Conservation (phyloP, 2,329 filamentous ascomycete species). For the Aaosphaeria pasadenensis region DNA sequence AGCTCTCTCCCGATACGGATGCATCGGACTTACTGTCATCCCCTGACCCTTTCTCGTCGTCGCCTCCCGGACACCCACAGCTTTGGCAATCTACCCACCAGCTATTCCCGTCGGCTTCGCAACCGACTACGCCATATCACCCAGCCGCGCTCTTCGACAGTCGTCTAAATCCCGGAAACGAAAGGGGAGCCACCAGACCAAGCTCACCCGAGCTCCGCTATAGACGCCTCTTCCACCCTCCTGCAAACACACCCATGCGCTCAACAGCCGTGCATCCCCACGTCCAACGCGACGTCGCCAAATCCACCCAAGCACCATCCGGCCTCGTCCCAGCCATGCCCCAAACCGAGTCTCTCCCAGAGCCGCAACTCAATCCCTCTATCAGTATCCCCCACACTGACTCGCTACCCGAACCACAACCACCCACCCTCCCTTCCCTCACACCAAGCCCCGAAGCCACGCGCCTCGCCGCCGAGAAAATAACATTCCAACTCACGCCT, state of each 20-base stretch:
- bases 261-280: slow-evolving; percentile 2
- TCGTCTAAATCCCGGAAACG: slow-evolving; percentile 23
- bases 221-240: slow-evolving; percentile 41
- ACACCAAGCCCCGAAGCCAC: slow-evolving; percentile 6
- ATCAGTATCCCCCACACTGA: background rate
- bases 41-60: slow-evolving; percentile 27
- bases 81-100: slow-evolving; percentile 25
- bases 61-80: slow-evolving; percentile 14
- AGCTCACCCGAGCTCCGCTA: slow-evolving; percentile 41
- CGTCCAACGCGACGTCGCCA: slow-evolving; percentile 6
- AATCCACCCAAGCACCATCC: slow-evolving; percentile 3
- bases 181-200: slow-evolving; percentile 17
- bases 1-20: slow-evolving; percentile 27
- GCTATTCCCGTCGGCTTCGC: slow-evolving; percentile 24
- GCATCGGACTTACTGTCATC: slow-evolving; percentile 30
- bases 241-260: slow-evolving; percentile 1
- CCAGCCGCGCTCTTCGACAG: slow-evolving; percentile 12
- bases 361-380: slow-evolving; percentile 2
- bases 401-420: slow-evolving; percentile 1
- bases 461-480: background rate
- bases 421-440: background rate
- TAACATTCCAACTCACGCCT: background rate
- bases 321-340: slow-evolving; percentile 2
- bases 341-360: slow-evolving; percentile 6
- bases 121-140: slow-evolving; percentile 22